phyloP scores from a whole-genome alignment of 805 yeast genomes.

The Dipodascus geniculatus region DNA sequence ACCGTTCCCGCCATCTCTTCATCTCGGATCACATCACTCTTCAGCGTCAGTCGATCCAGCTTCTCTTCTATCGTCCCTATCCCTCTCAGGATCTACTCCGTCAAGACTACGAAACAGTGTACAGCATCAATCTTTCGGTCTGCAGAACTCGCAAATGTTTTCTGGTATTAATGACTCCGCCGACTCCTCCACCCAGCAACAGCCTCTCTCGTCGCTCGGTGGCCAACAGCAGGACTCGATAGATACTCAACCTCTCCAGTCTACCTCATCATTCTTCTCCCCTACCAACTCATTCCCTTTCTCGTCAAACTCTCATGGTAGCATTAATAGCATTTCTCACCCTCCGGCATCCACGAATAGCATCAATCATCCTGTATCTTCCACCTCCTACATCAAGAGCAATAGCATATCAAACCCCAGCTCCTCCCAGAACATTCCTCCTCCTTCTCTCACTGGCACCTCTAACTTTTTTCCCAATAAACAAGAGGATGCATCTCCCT shows the following conservation, averaged over 20 bases:
- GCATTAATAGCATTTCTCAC: conserved; percentile 1
- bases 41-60: neutral
- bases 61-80: neutral
- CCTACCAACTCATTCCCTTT: neutral
- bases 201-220: neutral
- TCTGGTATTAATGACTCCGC: neutral
- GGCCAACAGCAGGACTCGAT: neutral
- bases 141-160: neutral
- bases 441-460: neutral
- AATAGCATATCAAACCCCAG: neutral
- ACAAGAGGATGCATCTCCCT: neutral
- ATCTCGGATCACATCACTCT: neutral
- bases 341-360: neutral
- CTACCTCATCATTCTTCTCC: neutral
- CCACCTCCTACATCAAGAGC: neutral
- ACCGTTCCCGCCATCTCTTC: neutral
- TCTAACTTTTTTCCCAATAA: neutral
- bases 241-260: too few relatives aligned
- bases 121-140: neutral
- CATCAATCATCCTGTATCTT: neutral
- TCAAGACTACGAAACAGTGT: neutral
- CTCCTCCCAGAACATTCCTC: conserved; percentile 1
- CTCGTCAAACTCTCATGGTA: neutral
- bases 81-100: neutral
- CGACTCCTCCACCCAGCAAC: neutral